Evolutionary conservation across 1,284 basidiomycete genomes (phyloP).

Genomic region (Ustilago loliicola): DNA sequence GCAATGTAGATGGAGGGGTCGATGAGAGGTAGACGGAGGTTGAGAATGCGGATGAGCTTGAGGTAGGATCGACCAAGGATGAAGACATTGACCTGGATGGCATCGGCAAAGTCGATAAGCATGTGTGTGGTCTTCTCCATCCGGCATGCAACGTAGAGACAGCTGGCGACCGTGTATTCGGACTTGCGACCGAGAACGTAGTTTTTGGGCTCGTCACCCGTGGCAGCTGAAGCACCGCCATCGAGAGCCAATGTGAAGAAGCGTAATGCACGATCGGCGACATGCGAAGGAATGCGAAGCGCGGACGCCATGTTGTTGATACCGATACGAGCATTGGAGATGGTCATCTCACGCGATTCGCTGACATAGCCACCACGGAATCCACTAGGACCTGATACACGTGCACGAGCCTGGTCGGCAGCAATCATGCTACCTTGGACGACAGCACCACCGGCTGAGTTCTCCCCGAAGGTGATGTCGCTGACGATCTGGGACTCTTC

Average conservation of each 20-base stretch:
- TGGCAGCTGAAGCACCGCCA: constrained; percentile 73
- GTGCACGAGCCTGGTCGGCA: constrained; percentile 80
- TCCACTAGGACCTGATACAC: constrained; percentile 64
- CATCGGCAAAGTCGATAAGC: constrained; percentile 91
- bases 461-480: constrained; percentile 93
- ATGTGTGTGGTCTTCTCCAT: constrained; percentile 91
- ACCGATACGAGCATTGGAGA: constrained; percentile 84
- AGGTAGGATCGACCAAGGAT: constrained; percentile 96
- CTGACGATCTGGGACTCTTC: constrained; percentile 96
- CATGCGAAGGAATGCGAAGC: constrained; percentile 82
- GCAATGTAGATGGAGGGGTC: constrained; percentile 98
- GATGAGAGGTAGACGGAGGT: constrained; percentile 85
- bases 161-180: constrained; percentile 93
- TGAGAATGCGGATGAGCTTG: constrained; percentile 89
- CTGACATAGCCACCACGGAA: constrained; percentile 66
- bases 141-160: constrained; percentile 93
- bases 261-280: constrained; percentile 84
- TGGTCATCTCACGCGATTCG: constrained; percentile 81
- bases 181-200: constrained; percentile 80
- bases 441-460: constrained; percentile 89
- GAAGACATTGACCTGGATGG: constrained; percentile 86
- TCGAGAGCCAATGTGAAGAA: constrained; percentile 94
- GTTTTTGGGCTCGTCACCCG: constrained; percentile 64
- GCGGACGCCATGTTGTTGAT: constrained; percentile 85
- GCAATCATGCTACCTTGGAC: constrained; percentile 96